Conservation (phyloP, 768 basidiomycete species). For the Tricholoma hemisulphureum region DNA sequence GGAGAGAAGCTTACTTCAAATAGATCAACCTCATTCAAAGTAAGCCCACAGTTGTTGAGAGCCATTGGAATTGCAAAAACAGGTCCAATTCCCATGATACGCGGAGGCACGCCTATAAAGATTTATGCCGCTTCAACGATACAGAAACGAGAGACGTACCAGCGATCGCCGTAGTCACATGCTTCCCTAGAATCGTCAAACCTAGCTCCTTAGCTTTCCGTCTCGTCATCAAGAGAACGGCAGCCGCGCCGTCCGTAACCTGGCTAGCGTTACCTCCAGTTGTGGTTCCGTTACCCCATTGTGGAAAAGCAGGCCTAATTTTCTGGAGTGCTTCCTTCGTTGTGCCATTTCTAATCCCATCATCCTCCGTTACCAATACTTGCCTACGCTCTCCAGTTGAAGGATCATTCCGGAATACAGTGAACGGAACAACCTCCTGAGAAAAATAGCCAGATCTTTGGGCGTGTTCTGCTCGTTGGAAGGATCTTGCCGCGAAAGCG, state of each 20-base stretch:
- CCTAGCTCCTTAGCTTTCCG: conserved; percentile 75
- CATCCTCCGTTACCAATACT: conserved; percentile 66
- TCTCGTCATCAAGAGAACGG: conserved; percentile 78
- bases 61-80: conserved; percentile 79
- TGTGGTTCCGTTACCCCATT: conserved; percentile 71
- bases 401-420: conserved; percentile 58
- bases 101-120: conserved; percentile 63
- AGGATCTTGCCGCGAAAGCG: conserved; percentile 68
- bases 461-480: conserved; percentile 75
- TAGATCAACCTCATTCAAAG: conserved; percentile 68
- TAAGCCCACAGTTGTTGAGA: conserved; percentile 65
- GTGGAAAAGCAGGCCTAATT: conserved; percentile 76
- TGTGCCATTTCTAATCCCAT: conserved; percentile 75
- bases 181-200: conserved; percentile 71
- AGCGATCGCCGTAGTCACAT: conserved; percentile 68
- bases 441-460: conserved; percentile 63
- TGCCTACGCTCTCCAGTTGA: conserved; percentile 49
- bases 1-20: conserved; percentile 55
- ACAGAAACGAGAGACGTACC: conserved; percentile 36
- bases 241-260: conserved; percentile 81
- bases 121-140: not conserved
- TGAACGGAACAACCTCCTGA: conserved; percentile 75
- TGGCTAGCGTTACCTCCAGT: conserved; percentile 89
- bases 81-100: conserved; percentile 89
- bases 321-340: conserved; percentile 63